Conservation (phyloP, 1,284 basidiomycete genomes). For the Ustilago esculenta region DNA sequence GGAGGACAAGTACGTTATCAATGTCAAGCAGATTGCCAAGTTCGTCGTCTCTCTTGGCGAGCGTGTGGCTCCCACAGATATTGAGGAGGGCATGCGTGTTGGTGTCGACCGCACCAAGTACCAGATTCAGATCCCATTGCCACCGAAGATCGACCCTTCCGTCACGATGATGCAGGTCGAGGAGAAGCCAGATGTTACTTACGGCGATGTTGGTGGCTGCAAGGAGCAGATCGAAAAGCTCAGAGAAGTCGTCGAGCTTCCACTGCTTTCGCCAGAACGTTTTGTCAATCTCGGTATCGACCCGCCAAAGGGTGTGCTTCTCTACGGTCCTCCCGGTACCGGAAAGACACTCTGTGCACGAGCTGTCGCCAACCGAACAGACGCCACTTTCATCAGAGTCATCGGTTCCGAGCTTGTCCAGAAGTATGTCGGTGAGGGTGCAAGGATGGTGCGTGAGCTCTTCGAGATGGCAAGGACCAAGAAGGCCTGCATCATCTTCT, state of each 20-base stretch:
- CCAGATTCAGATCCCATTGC: constrained; percentile 99
- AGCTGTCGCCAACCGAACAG: constrained; percentile 97
- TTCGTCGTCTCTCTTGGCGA: constrained; percentile 98
- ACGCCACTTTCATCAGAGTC: constrained; percentile 98
- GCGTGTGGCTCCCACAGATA: constrained; percentile 94
- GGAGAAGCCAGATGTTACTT: constrained; percentile 98
- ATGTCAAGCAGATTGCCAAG: constrained; percentile 99
- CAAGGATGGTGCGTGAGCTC: constrained; percentile 96
- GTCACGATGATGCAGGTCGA: constrained; percentile 99
- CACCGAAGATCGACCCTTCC: constrained; percentile 98
- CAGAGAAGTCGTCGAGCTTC: constrained; percentile 96
- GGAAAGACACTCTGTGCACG: constrained; percentile 98
- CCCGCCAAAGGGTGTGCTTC: constrained; percentile 95
- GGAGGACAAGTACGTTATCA: constrained; percentile 96
- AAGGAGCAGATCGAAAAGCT: constrained; percentile 99
- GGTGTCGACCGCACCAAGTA: constrained; percentile 95
- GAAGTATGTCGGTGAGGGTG: constrained; percentile 99
- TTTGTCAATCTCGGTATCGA: constrained; percentile 99
- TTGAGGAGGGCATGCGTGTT: constrained; percentile 99
- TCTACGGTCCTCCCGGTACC: constrained; percentile 95
- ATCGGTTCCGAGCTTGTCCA: constrained; percentile 99
- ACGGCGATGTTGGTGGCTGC: constrained; percentile 97
- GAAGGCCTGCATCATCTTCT: constrained; percentile 99
- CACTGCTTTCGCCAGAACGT: constrained; percentile 87
- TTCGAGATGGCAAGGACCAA: constrained; percentile 99